phyloP scores from a whole-genome alignment of 495 filamentous ascomycete genomes.

The Penicillium maclennaniae region DNA sequence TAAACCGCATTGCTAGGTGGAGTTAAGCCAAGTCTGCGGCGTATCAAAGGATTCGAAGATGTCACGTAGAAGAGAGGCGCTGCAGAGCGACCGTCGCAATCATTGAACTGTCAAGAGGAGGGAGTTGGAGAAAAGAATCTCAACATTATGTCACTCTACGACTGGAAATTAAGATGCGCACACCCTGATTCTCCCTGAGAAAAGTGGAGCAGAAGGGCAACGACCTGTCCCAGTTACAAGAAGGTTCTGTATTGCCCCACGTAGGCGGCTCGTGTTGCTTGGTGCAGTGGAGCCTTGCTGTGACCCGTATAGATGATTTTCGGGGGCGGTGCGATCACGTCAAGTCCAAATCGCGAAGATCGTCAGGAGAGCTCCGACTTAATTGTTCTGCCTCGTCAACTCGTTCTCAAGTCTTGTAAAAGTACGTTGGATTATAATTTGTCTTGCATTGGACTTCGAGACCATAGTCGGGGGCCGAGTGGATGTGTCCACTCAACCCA shows the following conservation, averaged over 20 bases:
- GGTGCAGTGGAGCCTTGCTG: neutral
- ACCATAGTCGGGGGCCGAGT: neutral
- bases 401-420: neutral
- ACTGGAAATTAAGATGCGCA: neutral
- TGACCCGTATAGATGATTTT: neutral
- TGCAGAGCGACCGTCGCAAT: neutral
- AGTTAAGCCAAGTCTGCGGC: neutral
- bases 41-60: neutral
- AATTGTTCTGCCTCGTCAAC: neutral
- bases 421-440: too few species aligned
- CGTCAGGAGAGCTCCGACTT: neutral
- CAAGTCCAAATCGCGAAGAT: neutral
- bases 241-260: constrained; percentile 1
- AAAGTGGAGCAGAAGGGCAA: neutral
- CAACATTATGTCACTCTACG: constrained; percentile 1
- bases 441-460: neutral
- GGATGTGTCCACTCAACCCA: neutral
- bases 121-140: neutral
- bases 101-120: neutral
- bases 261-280: neutral
- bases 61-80: neutral
- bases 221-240: neutral
- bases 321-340: constrained; percentile 1
- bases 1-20: constrained; percentile 3
- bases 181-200: neutral